Base-by-base conservation (phyloP, 441 rosid genomes). In the Metrosideros polymorpha region DNA sequence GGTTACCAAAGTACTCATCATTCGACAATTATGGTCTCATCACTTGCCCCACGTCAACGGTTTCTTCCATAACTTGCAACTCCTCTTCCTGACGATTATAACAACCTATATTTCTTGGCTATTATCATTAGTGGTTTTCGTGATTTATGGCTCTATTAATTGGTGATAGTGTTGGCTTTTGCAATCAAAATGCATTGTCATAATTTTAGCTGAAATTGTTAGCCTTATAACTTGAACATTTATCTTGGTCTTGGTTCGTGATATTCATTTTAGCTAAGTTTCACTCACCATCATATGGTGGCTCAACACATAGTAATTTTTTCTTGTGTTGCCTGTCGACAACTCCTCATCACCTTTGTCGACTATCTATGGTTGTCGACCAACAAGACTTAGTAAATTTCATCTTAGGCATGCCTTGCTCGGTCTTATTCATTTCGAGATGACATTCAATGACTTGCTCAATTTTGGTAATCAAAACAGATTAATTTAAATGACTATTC, bases 171-270 rank as follows among this genome's bases (percentile, higher is more conserved):
- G 9, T 30, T 3, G 0, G 1, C 32, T n/a, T 12, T n/a, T 32
- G 13, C 18, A 1, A 6, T 57, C 2, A 9, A 54, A 54, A 54
- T 54, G 57, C 2, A 25, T 3, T 57, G 18, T n/a, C 18, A 5
- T n/a, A 18, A n/a, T 57, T n/a, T 13, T n/a, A 6, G 63, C 32
- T 0, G 18, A 27, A 57, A 57, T n/a, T 1, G 0, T n/a, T 1
- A 57, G 4, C 18, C 32, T 57, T 12, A 1, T 57, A n/a, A 57
- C 2, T n/a, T n/a, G 0, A 57, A 57, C 14, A 6, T n/a, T 13
- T n/a, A n/a, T n/a, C 32, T 57, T 0, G 0, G 12, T 57, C 63
- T 0, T n/a, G 0, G 0, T 57, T 57, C 2, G 0, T 1, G 0
- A n/a, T 57, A 32, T 57, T n/a, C 7, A 1, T 57, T n/a, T 57